Evolutionary conservation across 768 basidiomycete genomes (phyloP).

Genomic region (Polyporus arcularius): DNA sequence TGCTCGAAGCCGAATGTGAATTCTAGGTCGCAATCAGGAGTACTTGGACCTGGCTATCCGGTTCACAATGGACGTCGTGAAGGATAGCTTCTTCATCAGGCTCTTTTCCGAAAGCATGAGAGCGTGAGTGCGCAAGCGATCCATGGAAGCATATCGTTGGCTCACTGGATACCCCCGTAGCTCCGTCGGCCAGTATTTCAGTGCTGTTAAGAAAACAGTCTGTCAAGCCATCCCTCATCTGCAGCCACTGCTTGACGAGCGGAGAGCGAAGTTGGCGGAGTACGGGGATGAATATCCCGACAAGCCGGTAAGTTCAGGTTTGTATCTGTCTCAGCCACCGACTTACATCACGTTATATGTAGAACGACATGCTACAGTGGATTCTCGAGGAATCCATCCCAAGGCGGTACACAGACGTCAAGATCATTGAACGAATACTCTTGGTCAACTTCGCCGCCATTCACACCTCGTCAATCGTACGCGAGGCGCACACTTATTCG

Average conservation of each 20-base stretch:
- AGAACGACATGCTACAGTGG: conserved; percentile 37
- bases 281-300: conserved; percentile 30
- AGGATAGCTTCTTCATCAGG: conserved; percentile 23
- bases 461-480: conserved; percentile 21
- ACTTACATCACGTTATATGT: neutral
- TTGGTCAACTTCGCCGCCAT: conserved; percentile 29
- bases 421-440: conserved; percentile 29
- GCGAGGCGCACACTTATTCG: conserved; percentile 5
- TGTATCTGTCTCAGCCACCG: conserved; percentile 3
- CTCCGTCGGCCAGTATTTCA: conserved; percentile 6
- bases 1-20: neutral
- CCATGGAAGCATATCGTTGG: neutral
- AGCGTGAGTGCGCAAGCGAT: conserved; percentile 24
- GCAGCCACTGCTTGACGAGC: conserved; percentile 34
- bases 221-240: conserved; percentile 16
- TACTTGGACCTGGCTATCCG: conserved; percentile 30
- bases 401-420: conserved; percentile 17
- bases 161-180: conserved; percentile 5
- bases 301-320: conserved; percentile 32
- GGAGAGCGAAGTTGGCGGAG: conserved; percentile 25
- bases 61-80: conserved; percentile 35
- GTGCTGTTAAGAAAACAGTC: conserved; percentile 6
- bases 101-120: conserved; percentile 35
- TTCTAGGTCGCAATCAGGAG: conserved; percentile 24
- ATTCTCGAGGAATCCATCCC: conserved; percentile 29